These are phyloP conservation scores for Plasmodiophora brassicae DNA, from an alignment of 208 protist genomes.

Conservation along the genomic window DNA sequence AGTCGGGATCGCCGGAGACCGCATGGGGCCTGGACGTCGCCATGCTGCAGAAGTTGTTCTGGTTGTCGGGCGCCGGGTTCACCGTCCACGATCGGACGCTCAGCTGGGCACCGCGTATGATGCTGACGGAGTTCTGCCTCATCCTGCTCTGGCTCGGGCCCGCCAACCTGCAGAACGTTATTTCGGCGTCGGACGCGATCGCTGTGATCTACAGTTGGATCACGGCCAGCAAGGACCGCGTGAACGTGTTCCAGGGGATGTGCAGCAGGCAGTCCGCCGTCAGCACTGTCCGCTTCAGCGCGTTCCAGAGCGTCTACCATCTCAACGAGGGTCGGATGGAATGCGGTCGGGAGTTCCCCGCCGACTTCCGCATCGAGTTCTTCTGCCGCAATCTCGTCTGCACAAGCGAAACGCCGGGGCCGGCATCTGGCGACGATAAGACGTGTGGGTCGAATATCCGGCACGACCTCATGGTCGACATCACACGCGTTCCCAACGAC, in stretches of 20 bases:
- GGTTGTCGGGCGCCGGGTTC: background rate
- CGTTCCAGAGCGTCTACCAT: background rate
- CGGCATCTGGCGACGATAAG: too few species aligned
- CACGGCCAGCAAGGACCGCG: background rate
- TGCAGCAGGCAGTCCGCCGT: background rate
- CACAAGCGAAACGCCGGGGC: too few species aligned
- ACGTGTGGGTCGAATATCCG: background rate
- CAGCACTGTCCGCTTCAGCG: background rate
- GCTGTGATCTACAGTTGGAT: background rate
- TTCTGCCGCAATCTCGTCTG: background rate
- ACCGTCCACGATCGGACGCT: background rate
- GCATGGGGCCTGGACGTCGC: background rate
- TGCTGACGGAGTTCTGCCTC: background rate
- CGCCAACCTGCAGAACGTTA: background rate
- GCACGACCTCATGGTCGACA: background rate
- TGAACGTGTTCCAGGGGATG: background rate
- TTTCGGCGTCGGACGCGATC: background rate
- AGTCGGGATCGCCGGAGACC: background rate
- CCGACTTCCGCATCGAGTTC: background rate
- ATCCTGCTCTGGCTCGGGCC: background rate
- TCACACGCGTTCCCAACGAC: background rate
- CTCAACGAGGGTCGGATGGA: background rate
- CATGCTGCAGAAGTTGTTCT: background rate
- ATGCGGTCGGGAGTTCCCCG: background rate
- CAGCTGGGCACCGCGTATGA: background rate